phyloP scores from a whole-genome alignment of 352 stramenopile genomes.

The Pythium chondricola region DNA sequence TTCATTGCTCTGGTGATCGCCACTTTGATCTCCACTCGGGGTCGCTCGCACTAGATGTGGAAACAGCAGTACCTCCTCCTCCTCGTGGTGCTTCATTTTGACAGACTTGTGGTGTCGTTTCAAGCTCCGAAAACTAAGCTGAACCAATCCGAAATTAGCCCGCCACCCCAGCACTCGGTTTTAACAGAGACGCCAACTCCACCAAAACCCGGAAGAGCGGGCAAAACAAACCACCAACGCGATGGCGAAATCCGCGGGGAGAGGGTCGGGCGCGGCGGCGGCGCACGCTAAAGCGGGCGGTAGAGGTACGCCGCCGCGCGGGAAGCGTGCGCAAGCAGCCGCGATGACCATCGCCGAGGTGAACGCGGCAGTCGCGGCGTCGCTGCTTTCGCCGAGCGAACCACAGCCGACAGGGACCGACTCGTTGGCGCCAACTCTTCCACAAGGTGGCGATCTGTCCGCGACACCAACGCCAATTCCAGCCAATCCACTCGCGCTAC shows the following conservation, averaged over 20 bases:
- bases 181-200: background rate
- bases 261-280: constrained; percentile 2
- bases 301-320: constrained; percentile 1
- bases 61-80: constrained; percentile 2
- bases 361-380: background rate
- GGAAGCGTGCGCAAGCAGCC: background rate
- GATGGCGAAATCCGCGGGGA: constrained; percentile 17
- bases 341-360: background rate
- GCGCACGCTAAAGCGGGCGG: constrained; percentile 6
- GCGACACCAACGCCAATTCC: too few species aligned
- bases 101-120: background rate
- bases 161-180: background rate
- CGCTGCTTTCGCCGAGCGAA: background rate
- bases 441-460: too few species aligned
- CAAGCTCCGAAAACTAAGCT: background rate
- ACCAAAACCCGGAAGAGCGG: background rate
- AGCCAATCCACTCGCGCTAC: too few species aligned
- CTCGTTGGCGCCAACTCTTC: too few species aligned
- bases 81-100: background rate
- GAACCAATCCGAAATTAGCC: too few species aligned
- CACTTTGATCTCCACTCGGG: too few species aligned
- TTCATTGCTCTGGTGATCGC: too few species aligned
- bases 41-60: too few species aligned
- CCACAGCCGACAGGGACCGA: too few species aligned
- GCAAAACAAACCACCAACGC: background rate